Conservation (phyloP, 345 rosid genomes). For the Noccaea caerulescens region DNA sequence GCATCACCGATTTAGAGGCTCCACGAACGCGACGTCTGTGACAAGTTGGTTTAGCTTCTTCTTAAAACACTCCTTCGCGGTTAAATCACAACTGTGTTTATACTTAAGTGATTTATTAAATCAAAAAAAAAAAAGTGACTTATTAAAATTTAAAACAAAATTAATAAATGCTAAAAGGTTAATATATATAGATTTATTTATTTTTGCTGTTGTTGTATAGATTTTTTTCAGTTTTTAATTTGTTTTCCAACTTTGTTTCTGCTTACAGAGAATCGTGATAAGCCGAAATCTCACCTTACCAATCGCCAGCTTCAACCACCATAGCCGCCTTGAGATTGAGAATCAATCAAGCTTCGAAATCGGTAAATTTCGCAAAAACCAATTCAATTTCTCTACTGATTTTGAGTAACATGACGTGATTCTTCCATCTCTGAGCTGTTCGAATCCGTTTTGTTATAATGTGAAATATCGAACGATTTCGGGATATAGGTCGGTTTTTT, state of each 20-base stretch:
- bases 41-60: too few relatives aligned
- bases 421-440: not conserved
- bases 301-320: constrained; percentile 10
- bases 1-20: too few relatives aligned
- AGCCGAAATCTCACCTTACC: not conserved
- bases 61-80: too few relatives aligned
- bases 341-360: not conserved
- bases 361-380: not conserved
- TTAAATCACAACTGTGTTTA: too few relatives aligned
- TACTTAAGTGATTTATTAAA: too few relatives aligned
- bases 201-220: not conserved
- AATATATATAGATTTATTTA: too few relatives aligned
- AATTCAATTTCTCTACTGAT: not conserved
- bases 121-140: too few relatives aligned
- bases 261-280: constrained; percentile 2
- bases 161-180: too few relatives aligned
- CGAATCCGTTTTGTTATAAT: not conserved
- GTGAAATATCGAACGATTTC: not conserved
- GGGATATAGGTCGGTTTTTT: constrained; percentile 8
- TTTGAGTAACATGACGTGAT: not conserved
- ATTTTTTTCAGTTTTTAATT: not conserved
- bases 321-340: constrained; percentile 12
- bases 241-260: not conserved
- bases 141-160: too few relatives aligned
- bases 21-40: too few relatives aligned